A percentile compares a stretch with the other conserved stretches of the same genome.
Conservation (phyloP, 306 rosid genomes). For the Abrus precatorius region DNA sequence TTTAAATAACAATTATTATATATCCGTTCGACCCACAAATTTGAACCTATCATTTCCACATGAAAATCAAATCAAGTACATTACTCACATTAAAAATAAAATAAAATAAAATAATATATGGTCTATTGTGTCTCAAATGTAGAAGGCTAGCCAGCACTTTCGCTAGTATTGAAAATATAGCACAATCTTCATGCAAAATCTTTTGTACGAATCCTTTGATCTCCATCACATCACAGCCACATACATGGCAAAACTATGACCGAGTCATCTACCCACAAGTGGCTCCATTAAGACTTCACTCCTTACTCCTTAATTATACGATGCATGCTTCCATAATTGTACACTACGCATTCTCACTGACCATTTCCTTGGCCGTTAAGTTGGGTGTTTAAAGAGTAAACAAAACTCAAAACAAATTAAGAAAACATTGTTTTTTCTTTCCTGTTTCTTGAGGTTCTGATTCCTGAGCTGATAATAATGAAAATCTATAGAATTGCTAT, state of each 20-base stretch:
- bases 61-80: too few relatives aligned
- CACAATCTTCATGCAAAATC: background rate
- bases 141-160: conserved; percentile 31
- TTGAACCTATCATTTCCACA: background rate
- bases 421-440: conserved; percentile 1
- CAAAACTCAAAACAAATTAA: conserved; percentile 17
- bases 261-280: conserved; percentile 36
- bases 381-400: conserved; percentile 49
- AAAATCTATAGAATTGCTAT: conserved; percentile 64
- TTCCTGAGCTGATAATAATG: conserved; percentile 46
- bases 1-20: background rate
- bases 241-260: conserved; percentile 37
- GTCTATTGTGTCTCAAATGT: background rate
- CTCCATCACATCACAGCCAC: conserved; percentile 51
- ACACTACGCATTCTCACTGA: conserved; percentile 29
- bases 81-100: too few relatives aligned
- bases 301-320: background rate
- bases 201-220: conserved; percentile 23
- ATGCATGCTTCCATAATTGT: background rate
- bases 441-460: conserved; percentile 21
- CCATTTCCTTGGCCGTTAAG: conserved; percentile 58
- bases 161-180: conserved; percentile 11
- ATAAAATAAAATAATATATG: too few relatives aligned
- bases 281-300: conserved; percentile 30
- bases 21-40: background rate